A percentile compares a stretch with the other conserved stretches of the same genome.
Evolutionary conservation across 1,284 basidiomycete genomes (phyloP).

Genomic region (Austroboletus novae-zelandiae): DNA sequence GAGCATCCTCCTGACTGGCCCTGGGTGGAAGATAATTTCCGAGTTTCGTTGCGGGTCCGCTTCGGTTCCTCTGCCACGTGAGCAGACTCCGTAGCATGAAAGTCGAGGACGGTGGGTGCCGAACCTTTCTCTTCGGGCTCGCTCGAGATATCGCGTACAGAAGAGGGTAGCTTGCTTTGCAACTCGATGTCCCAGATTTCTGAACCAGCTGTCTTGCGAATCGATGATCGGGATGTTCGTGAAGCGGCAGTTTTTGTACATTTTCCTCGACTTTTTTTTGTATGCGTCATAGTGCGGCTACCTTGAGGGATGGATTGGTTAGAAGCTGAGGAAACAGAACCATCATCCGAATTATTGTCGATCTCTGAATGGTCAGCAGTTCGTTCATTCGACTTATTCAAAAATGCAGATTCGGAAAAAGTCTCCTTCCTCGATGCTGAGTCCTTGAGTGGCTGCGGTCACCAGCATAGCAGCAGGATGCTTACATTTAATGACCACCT

Average conservation of each 20-base stretch:
- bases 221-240: not conserved
- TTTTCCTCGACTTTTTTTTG: slow-evolving; percentile 3
- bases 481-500: slow-evolving; percentile 21
- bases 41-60: not conserved
- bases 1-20: slow-evolving; percentile 1
- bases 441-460: slow-evolving; percentile 6
- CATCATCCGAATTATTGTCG: slow-evolving; percentile 4
- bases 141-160: slow-evolving; percentile 11
- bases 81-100: slow-evolving; percentile 11
- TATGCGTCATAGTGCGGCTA: slow-evolving; percentile 1
- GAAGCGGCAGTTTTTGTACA: not conserved
- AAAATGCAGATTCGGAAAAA: slow-evolving; percentile 55
- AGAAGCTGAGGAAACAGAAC: slow-evolving; percentile 6
- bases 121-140: slow-evolving; percentile 9
- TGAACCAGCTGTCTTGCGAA: slow-evolving; percentile 36
- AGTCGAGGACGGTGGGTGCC: slow-evolving; percentile 22
- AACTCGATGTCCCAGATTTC: slow-evolving; percentile 68
- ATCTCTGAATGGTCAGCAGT: slow-evolving; percentile 4
- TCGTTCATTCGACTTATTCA: slow-evolving; percentile 34
- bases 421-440: slow-evolving; percentile 18
- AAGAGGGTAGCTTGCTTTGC: slow-evolving; percentile 32
- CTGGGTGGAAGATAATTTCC: not conserved
- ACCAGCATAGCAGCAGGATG: not conserved
- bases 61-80: not conserved
- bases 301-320: not conserved